phyloP scores from a whole-genome alignment of 2,329 filamentous ascomycete genomes.

The Colletotrichum chlorophyti region DNA sequence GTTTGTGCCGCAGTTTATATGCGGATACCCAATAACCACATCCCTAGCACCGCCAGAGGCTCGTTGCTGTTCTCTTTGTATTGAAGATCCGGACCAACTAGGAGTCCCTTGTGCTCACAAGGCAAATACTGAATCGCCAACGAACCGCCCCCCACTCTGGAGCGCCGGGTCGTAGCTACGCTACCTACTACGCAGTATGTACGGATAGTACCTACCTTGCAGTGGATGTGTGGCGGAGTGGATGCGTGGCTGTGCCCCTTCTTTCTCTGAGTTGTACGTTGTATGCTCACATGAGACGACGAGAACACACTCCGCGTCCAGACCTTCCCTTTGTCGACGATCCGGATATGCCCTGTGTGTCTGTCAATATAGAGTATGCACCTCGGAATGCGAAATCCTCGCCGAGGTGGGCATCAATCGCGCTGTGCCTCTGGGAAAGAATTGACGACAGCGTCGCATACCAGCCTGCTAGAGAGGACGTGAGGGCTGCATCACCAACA shows the following conservation, averaged over 20 bases:
- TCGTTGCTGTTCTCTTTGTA: neutral
- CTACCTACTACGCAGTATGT: too few species aligned
- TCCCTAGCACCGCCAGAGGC: neutral
- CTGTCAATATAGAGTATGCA: too few species aligned
- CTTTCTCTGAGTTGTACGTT: neutral
- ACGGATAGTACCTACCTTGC: too few species aligned
- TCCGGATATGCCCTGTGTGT: too few species aligned
- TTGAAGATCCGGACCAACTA: neutral
- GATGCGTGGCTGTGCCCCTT: constrained; percentile 17
- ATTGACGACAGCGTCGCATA: neutral
- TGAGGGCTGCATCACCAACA: too few species aligned
- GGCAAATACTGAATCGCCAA: constrained; percentile 14
- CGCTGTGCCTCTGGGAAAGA: neutral
- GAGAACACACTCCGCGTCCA: neutral
- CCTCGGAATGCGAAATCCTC: constrained; percentile 4
- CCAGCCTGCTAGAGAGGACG: neutral
- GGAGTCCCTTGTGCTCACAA: constrained; percentile 1
- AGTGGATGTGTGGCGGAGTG: constrained; percentile 13
- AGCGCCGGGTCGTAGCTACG: too few species aligned
- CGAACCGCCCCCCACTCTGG: constrained; percentile 6
- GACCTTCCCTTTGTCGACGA: too few species aligned
- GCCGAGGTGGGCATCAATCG: constrained; percentile 6
- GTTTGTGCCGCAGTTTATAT: neutral
- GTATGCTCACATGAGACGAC: neutral
- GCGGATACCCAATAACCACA: neutral